phyloP scores from a whole-genome alignment of 2,329 filamentous ascomycete species.

The Hypomyces perniciosus region DNA sequence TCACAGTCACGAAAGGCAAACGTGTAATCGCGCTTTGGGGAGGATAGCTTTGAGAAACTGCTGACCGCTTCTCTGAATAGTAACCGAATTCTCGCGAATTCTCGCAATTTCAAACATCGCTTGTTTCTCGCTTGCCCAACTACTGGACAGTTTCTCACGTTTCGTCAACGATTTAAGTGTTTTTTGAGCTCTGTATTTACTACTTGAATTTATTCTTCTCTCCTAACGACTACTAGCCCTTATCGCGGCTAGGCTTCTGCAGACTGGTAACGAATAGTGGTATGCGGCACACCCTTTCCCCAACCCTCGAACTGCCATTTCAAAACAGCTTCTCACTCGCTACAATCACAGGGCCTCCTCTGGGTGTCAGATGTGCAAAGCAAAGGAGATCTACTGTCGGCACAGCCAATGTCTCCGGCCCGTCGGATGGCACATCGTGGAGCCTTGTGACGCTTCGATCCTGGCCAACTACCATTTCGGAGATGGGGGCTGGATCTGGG shows the following conservation, averaged over 20 bases:
- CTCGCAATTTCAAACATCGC: neutral
- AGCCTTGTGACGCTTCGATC: constrained; percentile 3
- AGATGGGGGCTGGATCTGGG: constrained; percentile 1
- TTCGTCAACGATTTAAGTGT: neutral
- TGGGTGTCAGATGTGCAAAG: constrained; percentile 6
- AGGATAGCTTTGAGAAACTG: neutral
- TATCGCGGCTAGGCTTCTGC: no score
- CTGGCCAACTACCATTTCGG: neutral
- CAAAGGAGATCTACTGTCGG: constrained; percentile 10
- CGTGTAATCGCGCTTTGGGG: neutral
- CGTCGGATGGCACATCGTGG: constrained; percentile 10
- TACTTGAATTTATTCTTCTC: no score
- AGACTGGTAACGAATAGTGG: no score
- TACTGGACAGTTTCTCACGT: neutral
- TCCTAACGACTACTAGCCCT: no score
- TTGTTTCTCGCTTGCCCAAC: neutral
- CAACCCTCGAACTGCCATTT: neutral
- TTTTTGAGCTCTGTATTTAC: neutral
- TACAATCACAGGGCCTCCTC: neutral
- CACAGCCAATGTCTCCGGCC: neutral
- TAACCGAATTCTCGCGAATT: neutral
- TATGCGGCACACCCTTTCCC: neutral
- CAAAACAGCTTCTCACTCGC: neutral
- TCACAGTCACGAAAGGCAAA: neutral
- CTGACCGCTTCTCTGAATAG: constrained; percentile 1